phyloP scores from a whole-genome alignment of 305 asterid species.

The Salvia sclarea region DNA sequence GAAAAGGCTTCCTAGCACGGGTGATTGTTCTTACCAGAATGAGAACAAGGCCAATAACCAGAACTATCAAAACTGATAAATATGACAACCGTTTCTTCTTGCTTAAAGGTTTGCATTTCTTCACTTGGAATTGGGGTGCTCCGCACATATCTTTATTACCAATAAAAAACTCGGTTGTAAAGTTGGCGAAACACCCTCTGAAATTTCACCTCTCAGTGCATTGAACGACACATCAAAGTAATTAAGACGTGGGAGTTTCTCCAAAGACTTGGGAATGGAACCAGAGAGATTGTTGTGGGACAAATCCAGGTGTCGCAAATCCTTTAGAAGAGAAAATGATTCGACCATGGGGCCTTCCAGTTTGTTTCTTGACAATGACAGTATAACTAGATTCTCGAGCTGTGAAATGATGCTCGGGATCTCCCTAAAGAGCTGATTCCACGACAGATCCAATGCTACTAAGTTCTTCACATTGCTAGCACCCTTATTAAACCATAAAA shows the following conservation, averaged over 20 bases:
- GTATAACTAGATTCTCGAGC: not conserved
- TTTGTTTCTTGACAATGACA: not conserved
- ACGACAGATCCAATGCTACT: not conserved
- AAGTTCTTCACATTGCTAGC: constrained; percentile 2
- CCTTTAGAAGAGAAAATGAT: not conserved
- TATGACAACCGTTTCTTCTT: not conserved
- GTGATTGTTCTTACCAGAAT: not conserved
- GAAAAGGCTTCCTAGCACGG: not conserved
- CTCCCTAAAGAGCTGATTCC: not conserved
- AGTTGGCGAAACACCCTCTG: not conserved
- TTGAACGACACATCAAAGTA: not conserved
- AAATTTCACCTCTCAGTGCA: not conserved
- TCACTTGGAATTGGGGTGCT: not conserved
- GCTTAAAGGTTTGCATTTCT: not conserved
- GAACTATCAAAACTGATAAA: not conserved
- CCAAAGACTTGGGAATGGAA: not conserved
- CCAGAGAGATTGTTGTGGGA: constrained; percentile 13
- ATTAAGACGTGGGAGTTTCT: not conserved
- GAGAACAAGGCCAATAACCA: not conserved
- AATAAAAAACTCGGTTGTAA: not conserved
- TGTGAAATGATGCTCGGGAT: not conserved
- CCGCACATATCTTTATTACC: constrained; percentile 1
- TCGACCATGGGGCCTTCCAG: not conserved
- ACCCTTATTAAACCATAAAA: not conserved
- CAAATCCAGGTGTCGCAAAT: not conserved